Percentiles rank a stretch among this genome's conserved stretches.
phyloP scores from a whole-genome alignment of 257 asterid genomes.

The Oldenlandia corymbosa region DNA sequence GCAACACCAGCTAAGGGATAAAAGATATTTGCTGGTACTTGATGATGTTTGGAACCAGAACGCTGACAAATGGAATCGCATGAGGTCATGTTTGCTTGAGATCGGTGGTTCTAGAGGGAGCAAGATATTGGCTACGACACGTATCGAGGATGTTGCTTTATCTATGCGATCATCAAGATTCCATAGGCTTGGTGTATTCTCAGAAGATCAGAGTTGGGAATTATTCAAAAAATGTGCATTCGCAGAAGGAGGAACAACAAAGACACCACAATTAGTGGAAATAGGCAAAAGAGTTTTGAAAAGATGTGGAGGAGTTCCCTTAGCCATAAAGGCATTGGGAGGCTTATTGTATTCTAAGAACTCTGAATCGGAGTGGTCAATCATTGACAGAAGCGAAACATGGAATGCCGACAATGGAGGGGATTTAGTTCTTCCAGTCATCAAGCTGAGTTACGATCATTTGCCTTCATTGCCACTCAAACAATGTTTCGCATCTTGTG shows the following conservation, averaged over 20 bases:
- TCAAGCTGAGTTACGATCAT: no score
- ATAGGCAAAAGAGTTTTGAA: slow-evolving; percentile 11
- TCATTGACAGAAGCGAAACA: not conserved
- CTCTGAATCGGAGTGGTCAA: not conserved
- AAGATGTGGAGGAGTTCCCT: no score
- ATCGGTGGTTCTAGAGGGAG: slow-evolving; percentile 14
- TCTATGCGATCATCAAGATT: not conserved
- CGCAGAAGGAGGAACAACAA: no score
- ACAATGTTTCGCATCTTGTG: no score
- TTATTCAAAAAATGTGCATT: not conserved
- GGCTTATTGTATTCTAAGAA: no score
- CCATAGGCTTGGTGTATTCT: slow-evolving; percentile 9
- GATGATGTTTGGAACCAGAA: slow-evolving; percentile 24
- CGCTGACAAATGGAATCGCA: slow-evolving; percentile 3
- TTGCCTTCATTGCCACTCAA: no score
- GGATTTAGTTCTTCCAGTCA: slow-evolving; percentile 1
- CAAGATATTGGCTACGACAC: slow-evolving; percentile 21
- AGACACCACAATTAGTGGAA: not conserved
- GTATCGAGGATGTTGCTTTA: not conserved
- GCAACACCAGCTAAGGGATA: not conserved
- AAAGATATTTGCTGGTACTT: slow-evolving; percentile 15
- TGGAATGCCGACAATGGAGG: not conserved
- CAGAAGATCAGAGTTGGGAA: not conserved
- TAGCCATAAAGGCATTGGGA: no score
- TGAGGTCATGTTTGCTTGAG: slow-evolving; percentile 6